These are phyloP conservation scores for Lolium rigidum DNA, from an alignment of 176 grass and related monocot genomes.

Conservation along the genomic window DNA sequence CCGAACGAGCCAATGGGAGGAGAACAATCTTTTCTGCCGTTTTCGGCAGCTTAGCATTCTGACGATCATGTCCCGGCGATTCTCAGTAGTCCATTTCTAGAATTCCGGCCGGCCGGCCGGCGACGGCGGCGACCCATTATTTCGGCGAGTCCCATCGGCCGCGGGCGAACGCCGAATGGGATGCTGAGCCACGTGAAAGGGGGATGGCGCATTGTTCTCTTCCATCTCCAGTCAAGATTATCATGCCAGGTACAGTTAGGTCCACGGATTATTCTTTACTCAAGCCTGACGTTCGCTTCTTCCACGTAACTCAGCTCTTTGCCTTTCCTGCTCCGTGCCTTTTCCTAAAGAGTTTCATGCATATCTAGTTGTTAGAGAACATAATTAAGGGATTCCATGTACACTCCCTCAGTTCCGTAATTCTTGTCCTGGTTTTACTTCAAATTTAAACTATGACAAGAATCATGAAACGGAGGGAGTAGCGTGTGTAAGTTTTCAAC, in stretches of 20 bases:
- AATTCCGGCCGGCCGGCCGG: background rate
- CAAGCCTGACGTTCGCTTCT: slow-evolving; percentile 42
- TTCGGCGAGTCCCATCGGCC: slow-evolving; percentile 34
- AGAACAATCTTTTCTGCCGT: slow-evolving; percentile 35
- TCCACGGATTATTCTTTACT: slow-evolving; percentile 31
- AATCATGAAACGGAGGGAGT: too few species aligned
- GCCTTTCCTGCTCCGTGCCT: slow-evolving; percentile 33
- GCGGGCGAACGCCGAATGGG: slow-evolving; percentile 42
- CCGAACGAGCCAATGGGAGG: slow-evolving; percentile 20
- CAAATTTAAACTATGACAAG: too few species aligned
- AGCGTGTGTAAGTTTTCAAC: background rate
- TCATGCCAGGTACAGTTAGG: slow-evolving; percentile 35
- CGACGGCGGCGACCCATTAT: slow-evolving; percentile 14
- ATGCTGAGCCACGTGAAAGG: slow-evolving; percentile 53
- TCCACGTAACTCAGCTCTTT: slow-evolving; percentile 44
- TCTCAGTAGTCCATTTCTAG: background rate
- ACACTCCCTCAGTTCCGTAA: background rate
- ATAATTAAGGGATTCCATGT: background rate
- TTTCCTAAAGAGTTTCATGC: background rate
- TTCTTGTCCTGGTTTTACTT: too few species aligned
- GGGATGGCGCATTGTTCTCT: slow-evolving; percentile 39
- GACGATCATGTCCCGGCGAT: background rate
- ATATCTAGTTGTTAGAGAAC: slow-evolving; percentile 15
- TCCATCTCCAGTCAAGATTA: slow-evolving; percentile 57
- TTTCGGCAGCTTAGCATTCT: slow-evolving; percentile 36